Evolutionary conservation across 2,329 filamentous ascomycete genomes (phyloP).

Genomic region (Graphiopsis chlorocephala): DNA sequence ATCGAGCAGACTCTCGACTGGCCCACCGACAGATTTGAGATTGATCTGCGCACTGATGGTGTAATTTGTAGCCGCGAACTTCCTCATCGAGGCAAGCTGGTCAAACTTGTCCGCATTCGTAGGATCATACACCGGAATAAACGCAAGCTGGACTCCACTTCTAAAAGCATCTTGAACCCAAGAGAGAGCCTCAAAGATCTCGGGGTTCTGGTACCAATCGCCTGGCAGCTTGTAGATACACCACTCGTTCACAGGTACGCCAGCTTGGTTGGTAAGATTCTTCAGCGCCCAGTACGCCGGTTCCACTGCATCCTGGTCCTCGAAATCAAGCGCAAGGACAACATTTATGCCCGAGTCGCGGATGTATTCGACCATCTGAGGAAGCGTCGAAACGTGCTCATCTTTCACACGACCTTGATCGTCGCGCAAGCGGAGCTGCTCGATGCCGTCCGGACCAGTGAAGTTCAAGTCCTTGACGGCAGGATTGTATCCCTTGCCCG

Average conservation of each 20-base stretch:
- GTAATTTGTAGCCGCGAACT: conserved; percentile 20
- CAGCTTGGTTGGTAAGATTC: conserved; percentile 10
- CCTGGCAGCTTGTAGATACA: conserved; percentile 23
- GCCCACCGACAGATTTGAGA: conserved; percentile 9
- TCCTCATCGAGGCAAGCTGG: conserved; percentile 17
- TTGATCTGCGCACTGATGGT: conserved; percentile 20
- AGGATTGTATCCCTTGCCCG: conserved; percentile 21
- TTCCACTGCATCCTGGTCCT: conserved; percentile 21
- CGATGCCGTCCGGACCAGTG: conserved; percentile 16
- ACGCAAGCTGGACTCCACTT: conserved; percentile 10
- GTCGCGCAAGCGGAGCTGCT: conserved; percentile 20
- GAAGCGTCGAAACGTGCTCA: conserved; percentile 18
- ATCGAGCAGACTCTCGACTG: conserved; percentile 18
- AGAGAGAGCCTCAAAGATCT: conserved; percentile 19
- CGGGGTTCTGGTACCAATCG: conserved; percentile 19
- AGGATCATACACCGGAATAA: conserved; percentile 21
- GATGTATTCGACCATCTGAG: conserved; percentile 22
- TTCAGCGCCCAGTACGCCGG: conserved; percentile 23
- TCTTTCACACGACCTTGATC: conserved; percentile 20
- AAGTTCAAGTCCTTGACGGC: conserved; percentile 15
- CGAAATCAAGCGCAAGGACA: conserved; percentile 23
- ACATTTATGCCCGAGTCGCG: conserved; percentile 21
- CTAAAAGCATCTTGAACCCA: conserved; percentile 23
- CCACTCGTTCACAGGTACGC: conserved; percentile 20
- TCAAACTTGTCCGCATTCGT: conserved; percentile 15